These are phyloP conservation scores for Hysterium pulicare DNA, from an alignment of 2,329 filamentous ascomycete genomes.

Conservation along the genomic window DNA sequence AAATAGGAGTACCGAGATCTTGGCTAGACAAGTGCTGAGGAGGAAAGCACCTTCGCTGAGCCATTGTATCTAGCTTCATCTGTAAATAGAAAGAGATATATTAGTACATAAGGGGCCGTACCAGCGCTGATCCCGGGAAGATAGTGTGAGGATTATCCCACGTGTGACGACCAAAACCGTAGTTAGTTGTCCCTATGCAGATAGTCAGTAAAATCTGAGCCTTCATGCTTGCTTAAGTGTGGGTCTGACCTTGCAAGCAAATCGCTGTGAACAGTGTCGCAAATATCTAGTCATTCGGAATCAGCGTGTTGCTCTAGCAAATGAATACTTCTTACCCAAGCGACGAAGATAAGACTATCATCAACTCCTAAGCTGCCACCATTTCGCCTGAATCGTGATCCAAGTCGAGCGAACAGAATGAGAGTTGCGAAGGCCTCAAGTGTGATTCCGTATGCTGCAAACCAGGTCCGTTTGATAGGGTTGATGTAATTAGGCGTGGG, in stretches of 20 bases:
- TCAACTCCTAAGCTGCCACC: slow-evolving; percentile 27
- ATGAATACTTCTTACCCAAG: slow-evolving; percentile 11
- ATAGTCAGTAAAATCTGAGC: no score
- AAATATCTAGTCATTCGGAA: slow-evolving; percentile 9
- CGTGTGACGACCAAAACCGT: slow-evolving; percentile 32
- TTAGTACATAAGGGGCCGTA: slow-evolving; percentile 4
- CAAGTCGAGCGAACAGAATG: slow-evolving; percentile 22
- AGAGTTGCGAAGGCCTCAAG: slow-evolving; percentile 21
- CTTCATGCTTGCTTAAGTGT: no score
- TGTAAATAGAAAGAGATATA: slow-evolving; percentile 4
- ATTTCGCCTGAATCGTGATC: slow-evolving; percentile 24
- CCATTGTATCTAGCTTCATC: slow-evolving; percentile 22
- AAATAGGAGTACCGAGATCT: slow-evolving; percentile 38
- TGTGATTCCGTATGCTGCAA: slow-evolving; percentile 24
- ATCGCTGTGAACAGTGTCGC: slow-evolving; percentile 10
- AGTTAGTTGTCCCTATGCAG: slow-evolving; percentile 14
- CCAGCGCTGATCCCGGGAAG: slow-evolving; percentile 14
- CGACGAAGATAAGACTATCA: slow-evolving; percentile 19
- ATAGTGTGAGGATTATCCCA: slow-evolving; percentile 29
- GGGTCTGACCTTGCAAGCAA: no score
- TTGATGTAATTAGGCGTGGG: slow-evolving; percentile 27
- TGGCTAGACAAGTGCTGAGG: slow-evolving; percentile 29
- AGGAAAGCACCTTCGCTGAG: slow-evolving; percentile 32
- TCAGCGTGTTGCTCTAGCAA: background rate
- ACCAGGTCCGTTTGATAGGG: slow-evolving; percentile 28